These are phyloP conservation scores for Heterobasidion occidentale DNA, from an alignment of 1,284 basidiomycete species.

Conservation along the genomic window DNA sequence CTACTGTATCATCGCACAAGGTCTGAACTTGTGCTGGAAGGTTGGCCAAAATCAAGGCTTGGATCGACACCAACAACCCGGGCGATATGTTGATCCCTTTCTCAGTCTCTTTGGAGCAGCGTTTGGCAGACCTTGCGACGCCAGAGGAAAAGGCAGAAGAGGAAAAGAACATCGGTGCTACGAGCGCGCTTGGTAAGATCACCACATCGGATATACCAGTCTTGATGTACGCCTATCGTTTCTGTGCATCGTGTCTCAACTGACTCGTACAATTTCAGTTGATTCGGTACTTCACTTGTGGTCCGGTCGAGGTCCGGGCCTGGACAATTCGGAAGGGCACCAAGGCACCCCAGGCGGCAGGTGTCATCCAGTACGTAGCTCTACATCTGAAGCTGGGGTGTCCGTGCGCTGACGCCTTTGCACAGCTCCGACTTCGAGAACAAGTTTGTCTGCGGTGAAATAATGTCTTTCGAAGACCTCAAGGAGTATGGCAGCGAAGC, in stretches of 20 bases:
- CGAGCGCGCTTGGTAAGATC: constrained; percentile 81
- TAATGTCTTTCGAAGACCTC: constrained; percentile 90
- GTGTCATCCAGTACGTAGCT: constrained; percentile 87
- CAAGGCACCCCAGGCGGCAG: constrained; percentile 95
- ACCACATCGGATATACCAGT: constrained; percentile 86
- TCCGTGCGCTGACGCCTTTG: constrained; percentile 5
- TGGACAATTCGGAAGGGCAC: constrained; percentile 96
- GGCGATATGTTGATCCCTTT: constrained; percentile 97
- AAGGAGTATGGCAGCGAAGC: constrained; percentile 88
- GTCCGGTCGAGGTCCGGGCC: constrained; percentile 93
- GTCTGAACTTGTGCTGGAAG: constrained; percentile 23
- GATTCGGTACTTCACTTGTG: constrained; percentile 96
- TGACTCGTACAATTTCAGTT: constrained; percentile 38
- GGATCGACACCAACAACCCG: constrained; percentile 97
- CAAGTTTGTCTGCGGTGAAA: constrained; percentile 99
- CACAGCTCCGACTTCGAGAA: constrained; percentile 87
- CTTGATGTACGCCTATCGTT: constrained; percentile 53
- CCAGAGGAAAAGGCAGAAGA: constrained; percentile 71
- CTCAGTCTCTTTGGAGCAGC: constrained; percentile 94
- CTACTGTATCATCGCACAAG: neutral
- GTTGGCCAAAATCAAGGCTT: constrained; percentile 95
- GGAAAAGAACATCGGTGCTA: constrained; percentile 65
- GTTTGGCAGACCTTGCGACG: constrained; percentile 61
- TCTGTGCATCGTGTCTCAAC: neutral
- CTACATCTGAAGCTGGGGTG: neutral